Base-by-base conservation (phyloP, 805 yeast genomes). In the Ogataea nitratoaversa region DNA sequence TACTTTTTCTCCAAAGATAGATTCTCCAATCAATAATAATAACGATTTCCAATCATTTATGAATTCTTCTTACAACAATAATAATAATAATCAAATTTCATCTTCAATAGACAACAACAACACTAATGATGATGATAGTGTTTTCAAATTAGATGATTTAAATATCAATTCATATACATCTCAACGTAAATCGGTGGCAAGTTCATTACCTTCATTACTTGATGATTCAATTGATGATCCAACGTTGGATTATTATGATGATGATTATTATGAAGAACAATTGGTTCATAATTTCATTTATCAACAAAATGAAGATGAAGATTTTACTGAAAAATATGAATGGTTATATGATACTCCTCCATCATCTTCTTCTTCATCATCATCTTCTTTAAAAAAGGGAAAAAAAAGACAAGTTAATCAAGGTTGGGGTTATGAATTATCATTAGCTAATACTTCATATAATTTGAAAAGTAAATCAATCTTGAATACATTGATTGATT, bases 141-240 rank as follows among this genome's bases (percentile, higher is more conserved):
- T 51, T 18, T 53, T 54, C 37, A 43, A 42, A 19, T 38, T 53
- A 9, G 58, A 56, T 31, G 56, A 51, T 25, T 36, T 48, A 8
- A 53, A 48, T 16, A 50, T 51, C 14, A 36, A 43, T 34, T 44
- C 49, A 2, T 54, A 52, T 41, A 36, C 34, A 13, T 20, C 42
- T 29, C 31, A 46, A 36, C 49, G 51, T 22, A 44, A 42, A 32
- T 47, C 54, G 30, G 41, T 39, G 8, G 40, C 48, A 19, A 40
- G 41, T 8, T 53, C 59, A 5, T 30, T 55, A 25, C 58, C 59
- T 12, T 53, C 58, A 13, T 38, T 50, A 5, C 35, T 48, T 13
- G 48, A 46, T 19, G 52, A 48, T 16, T 31, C 49, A n/a, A 40
- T 44, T 18, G 47, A 39, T 1, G 37, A n/a, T n/a, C n/a, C n/a